Base-by-base conservation (phyloP, 179 eudicot genomes). In the Silene coronaria region DNA sequence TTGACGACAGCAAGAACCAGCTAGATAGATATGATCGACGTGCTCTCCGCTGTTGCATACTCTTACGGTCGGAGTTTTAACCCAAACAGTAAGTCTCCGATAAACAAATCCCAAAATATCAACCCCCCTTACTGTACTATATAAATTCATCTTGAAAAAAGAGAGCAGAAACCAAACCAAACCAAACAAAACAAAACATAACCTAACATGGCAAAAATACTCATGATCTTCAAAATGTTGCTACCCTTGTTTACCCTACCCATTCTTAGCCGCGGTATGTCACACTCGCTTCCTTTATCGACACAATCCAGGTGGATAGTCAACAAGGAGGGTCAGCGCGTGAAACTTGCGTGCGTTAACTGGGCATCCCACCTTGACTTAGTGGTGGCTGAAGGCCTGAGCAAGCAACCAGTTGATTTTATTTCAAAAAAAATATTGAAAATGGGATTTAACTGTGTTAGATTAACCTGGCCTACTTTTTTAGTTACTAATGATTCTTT, bases 401-500 rank as follows among this genome's bases (percentile, higher is more conserved):
- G 87, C 79, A 84, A 89, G 66, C 91, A 83, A 69, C 93, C 99
- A 5, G 75, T 86, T 2, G 92, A 87, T 66, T 67, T 7, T 45
- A 88, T 92, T 10, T 82, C 97, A 0, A 79, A 76, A 72, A 70
- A 53, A 38, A 91, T 95, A 14, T 23, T 28, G 3, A 62, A 83
- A 3, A 74, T 84, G 91, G 97, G 99, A 26, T 95, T 92, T 79
- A 95, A 92, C 63, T 95, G 99, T 70, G 97, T 91, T 27, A 85
- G 99, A 79, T 81, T 95, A 8, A 95, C 99, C 27, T 95, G 97
- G 95, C 95, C 99, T 11, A 83, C 89, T 21, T 86, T 73, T 61
- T 71, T 95, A 79, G 88, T 80, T 16, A 92, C 97, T 2, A 87
- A 95, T 79, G 83, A 82, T 0, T 34, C 88, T 0, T 81, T 90